These are phyloP conservation scores for Aspergillus quadricinctus DNA, from an alignment of 2,329 filamentous ascomycete species.

Conservation along the genomic window DNA sequence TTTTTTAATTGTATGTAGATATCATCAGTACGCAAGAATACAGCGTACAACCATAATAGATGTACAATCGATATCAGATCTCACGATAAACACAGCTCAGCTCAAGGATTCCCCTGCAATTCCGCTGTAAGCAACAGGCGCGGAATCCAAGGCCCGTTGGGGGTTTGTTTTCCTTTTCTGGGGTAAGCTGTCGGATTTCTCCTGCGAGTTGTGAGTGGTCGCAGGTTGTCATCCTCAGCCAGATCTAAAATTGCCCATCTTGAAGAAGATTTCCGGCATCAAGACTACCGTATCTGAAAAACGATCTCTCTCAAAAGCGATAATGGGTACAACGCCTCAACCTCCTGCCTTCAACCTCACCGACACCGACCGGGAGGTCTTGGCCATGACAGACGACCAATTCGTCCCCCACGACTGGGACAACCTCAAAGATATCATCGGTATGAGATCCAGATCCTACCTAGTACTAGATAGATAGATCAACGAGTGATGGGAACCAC, in stretches of 20 bases:
- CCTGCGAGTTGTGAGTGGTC: neutral
- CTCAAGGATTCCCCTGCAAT: neutral
- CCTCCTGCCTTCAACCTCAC: slow-evolving; percentile 46
- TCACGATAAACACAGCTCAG: neutral
- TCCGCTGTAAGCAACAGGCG: neutral
- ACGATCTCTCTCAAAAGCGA: neutral
- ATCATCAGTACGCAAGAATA: neutral
- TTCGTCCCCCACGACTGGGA: slow-evolving; percentile 51
- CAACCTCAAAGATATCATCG: slow-evolving; percentile 49
- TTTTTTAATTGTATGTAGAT: neutral
- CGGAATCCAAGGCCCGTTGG: slow-evolving; percentile 3
- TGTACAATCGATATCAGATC: neutral
- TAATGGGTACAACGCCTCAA: slow-evolving; percentile 1
- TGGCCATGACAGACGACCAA: slow-evolving; percentile 50
- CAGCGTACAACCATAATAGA: neutral
- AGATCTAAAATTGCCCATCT: slow-evolving; percentile 8
- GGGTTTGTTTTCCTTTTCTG: slow-evolving; percentile 6
- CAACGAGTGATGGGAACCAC: neutral
- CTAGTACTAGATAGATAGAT: neutral
- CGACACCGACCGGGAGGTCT: slow-evolving; percentile 45
- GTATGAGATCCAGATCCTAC: slow-evolving; percentile 29
- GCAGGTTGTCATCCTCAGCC: neutral
- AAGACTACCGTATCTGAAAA: neutral
- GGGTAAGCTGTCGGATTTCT: slow-evolving; percentile 10
- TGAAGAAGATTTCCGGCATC: slow-evolving; percentile 12